Evolutionary conservation across 345 rosid genomes (phyloP), one percentile per base, ranked within the genome.

Genomic region (Chamaenerion angustifolium): DNA sequence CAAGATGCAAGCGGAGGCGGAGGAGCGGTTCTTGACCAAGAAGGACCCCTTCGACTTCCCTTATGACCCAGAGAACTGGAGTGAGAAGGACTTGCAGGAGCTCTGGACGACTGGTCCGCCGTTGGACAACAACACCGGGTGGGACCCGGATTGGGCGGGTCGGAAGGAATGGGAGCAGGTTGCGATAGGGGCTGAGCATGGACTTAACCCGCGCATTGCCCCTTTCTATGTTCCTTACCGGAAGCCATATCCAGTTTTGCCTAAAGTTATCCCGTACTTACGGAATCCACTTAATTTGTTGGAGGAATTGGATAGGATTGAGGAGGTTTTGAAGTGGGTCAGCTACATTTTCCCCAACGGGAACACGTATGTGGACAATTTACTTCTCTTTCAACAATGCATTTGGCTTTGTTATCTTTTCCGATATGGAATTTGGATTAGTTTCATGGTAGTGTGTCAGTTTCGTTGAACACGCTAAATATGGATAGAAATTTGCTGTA

Each of bases 321-420:
- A 89, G 68, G 95, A 85, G 79, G 82, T 85, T 48, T 78, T 89
- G 52, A 71, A 58, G 17, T 85, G 95, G 95, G 90, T 75, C 65
- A 89, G 97, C 97, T 89, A 75, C 78, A 76, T 89, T 74, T 89
- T 89, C 68, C 68, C 71, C 6, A 90, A 89, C 56, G 90, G 85
- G 7, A 89, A 95, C 85, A 54, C 88, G 95, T 85, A 80, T 52
- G 78, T 56, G n/a, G 48, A 48, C 44, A 19, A 31, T 55, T 35
- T 43, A 17, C 48, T 4, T 53, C 19, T 16, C 31, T 18, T 43
- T 61, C 50, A 49, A 14, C 10, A 14, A 31, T 27, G 19, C 16
- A 0, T 6, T 48, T 31, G 37, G 1, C 37, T 31, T 8, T 31
- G 6, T 7, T 31, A 31, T 31, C 8, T 31, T 31, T 31, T 8